phyloP scores from a whole-genome alignment of 2,329 filamentous ascomycete species.

The Cladosporium phlei region DNA sequence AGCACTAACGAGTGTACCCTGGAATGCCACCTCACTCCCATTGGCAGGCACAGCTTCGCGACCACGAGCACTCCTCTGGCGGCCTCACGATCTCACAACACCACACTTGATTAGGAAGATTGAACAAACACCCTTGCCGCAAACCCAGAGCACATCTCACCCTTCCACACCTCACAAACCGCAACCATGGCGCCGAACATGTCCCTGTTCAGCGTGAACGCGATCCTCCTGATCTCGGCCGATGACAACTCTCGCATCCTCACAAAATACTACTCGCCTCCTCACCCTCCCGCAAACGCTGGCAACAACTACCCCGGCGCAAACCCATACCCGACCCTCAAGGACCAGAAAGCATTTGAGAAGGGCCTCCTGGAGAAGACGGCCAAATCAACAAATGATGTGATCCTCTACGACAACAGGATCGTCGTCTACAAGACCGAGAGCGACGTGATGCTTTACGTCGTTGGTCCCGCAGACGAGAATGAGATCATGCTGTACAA shows the following conservation, averaged over 20 bases:
- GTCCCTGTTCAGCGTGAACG: slow-evolving; percentile 51
- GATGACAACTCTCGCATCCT: slow-evolving; percentile 91
- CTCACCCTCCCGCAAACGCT: slow-evolving; percentile 59
- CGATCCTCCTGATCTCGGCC: slow-evolving; percentile 53
- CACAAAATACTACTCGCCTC: slow-evolving; percentile 82
- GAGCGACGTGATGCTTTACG: slow-evolving; percentile 93
- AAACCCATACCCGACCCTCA: slow-evolving; percentile 80
- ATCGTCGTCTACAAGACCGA: slow-evolving; percentile 98
- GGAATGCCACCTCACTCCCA: slow-evolving; percentile 7
- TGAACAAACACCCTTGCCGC: neutral
- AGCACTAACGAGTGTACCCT: neutral
- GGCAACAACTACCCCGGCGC: slow-evolving; percentile 57
- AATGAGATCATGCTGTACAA: slow-evolving; percentile 95
- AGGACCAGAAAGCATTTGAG: slow-evolving; percentile 94
- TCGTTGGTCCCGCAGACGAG: slow-evolving; percentile 85
- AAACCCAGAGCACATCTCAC: neutral
- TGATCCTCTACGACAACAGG: slow-evolving; percentile 94
- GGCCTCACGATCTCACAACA: too few species aligned
- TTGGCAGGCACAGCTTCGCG: neutral
- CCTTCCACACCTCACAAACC: neutral
- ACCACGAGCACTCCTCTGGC: slow-evolving; percentile 5
- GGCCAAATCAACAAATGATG: slow-evolving; percentile 88
- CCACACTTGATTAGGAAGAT: too few species aligned
- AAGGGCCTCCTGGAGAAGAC: slow-evolving; percentile 95
- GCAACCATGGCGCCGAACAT: slow-evolving; percentile 48